Conservation (phyloP, 164 flowering plant genomes). For the Taxillus chinensis region DNA sequence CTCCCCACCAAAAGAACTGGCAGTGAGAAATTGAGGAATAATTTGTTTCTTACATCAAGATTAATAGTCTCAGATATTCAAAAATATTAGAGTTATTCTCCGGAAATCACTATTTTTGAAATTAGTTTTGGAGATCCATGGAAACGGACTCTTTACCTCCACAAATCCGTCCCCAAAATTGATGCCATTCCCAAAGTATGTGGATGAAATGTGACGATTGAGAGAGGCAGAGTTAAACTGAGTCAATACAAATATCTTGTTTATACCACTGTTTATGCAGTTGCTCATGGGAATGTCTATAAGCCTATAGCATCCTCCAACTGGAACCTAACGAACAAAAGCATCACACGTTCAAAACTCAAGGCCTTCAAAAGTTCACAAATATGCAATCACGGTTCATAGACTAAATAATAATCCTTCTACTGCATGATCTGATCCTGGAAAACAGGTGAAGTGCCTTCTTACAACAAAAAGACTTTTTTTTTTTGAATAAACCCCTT, state of each 20-base stretch:
- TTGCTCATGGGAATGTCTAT: conserved; percentile 98
- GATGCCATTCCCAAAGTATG: conserved; percentile 76
- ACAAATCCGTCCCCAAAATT: conserved; percentile 93
- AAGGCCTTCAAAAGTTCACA: neutral
- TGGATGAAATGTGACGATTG: conserved; percentile 74
- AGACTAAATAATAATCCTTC: no score
- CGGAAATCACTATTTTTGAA: no score
- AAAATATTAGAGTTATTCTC: no score
- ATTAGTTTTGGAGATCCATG: no score
- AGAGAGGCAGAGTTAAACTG: conserved; percentile 90
- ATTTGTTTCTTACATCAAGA: no score
- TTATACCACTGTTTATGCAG: conserved; percentile 86
- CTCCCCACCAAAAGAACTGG: neutral
- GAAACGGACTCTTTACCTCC: conserved; percentile 39
- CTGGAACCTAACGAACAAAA: conserved; percentile 56
- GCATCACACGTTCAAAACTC: neutral
- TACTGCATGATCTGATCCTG: no score
- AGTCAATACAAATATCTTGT: conserved; percentile 82
- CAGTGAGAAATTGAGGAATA: neutral
- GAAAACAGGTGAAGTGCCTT: no score
- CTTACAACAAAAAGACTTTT: neutral
- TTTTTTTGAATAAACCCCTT: neutral
- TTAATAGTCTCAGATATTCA: no score
- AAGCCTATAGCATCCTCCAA: conserved; percentile 90
- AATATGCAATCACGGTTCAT: no score